Base-by-base conservation (phyloP, 345 rosid genomes). In the Bretschneidera sinensis region DNA sequence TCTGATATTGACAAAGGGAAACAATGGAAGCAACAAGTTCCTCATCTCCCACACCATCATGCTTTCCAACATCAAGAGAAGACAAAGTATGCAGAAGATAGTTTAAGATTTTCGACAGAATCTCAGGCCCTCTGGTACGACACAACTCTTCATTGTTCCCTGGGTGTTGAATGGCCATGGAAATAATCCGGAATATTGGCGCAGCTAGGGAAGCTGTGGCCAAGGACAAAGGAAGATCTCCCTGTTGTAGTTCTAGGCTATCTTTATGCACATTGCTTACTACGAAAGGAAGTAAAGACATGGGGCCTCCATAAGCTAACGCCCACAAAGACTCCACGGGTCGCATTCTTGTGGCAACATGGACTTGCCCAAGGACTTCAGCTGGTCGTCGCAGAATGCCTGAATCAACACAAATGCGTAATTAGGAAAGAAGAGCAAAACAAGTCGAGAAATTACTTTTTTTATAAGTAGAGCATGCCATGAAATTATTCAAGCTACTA, bases 351-450 rank as follows among this genome's bases (percentile, higher is more conserved):
- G 80, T 75, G 47, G 96, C 97, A 66, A 95, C 87, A 82, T 88
- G 92, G 43, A 91, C 96, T 81, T 95, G 99, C 76, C 99, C 99
- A 63, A 95, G 97, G 72, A 95, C 92, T 79, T 95, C 99, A 53
- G 91, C 99, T 24, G 97, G 99, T 61, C 99, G 79, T 55, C 97
- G 82, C 52, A 81, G 72, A 60, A 75, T 69, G 63, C 99, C 99
- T 88, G 74, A 64, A 71, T 69, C 60, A 67, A 57, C 64, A 61
- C 51, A 53, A 25, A 67, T 23, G 51, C 51, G 57, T 52, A 59
- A 28, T 62, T 59, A 59, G 59, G 48, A 62, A 68, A 50, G 25
- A 66, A 60, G 48, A 51, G 33, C 21, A 55, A 48, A 33, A n/a
- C n/a, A n/a, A n/a, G n/a, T n/a, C n/a, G n/a, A n/a, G n/a, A n/a